A percentile compares a stretch with the other conserved stretches of the same genome.
phyloP scores from a whole-genome alignment of 2,329 filamentous ascomycete species.

The Knoxdaviesia proteae region DNA sequence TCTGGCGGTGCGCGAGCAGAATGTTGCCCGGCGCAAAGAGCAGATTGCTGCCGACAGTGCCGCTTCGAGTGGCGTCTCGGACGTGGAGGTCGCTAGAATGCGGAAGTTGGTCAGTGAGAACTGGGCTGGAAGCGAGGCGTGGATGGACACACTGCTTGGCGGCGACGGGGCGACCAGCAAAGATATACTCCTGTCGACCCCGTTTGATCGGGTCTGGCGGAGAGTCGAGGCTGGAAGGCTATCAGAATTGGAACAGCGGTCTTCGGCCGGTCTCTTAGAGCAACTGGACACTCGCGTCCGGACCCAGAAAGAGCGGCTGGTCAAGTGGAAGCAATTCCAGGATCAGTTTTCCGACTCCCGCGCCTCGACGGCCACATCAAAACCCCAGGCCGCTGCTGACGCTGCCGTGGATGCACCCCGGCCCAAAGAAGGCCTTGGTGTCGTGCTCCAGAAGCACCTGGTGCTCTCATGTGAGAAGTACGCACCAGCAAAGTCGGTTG shows the following conservation, averaged over 20 bases:
- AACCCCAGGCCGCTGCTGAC: too few species aligned
- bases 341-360: slow-evolving; percentile 18
- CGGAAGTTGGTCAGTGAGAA: slow-evolving; percentile 44
- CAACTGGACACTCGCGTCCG: slow-evolving; percentile 50
- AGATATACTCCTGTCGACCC: slow-evolving; percentile 42
- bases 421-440: too few species aligned
- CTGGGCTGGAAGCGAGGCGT: slow-evolving; percentile 59
- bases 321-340: slow-evolving; percentile 53
- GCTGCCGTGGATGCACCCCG: too few species aligned
- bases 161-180: slow-evolving; percentile 36
- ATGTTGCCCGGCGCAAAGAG: slow-evolving; percentile 32
- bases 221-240: slow-evolving; percentile 39
- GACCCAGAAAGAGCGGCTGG: slow-evolving; percentile 45
- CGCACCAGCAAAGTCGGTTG: too few species aligned
- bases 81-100: slow-evolving; percentile 25
- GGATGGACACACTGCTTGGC: slow-evolving; percentile 49
- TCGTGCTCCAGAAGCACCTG: too few species aligned
- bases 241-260: slow-evolving; percentile 30
- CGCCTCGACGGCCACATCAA: too few species aligned
- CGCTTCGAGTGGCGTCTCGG: slow-evolving; percentile 14
- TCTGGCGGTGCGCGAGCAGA: slow-evolving; percentile 39
- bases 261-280: slow-evolving; percentile 34
- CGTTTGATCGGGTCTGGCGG: slow-evolving; percentile 53
- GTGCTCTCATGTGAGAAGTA: too few species aligned
- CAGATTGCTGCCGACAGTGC: slow-evolving; percentile 13